Percentiles rank a stretch among this genome's conserved stretches.
Conservation (phyloP, 345 rosid species). For the Salix arbutifolia region DNA sequence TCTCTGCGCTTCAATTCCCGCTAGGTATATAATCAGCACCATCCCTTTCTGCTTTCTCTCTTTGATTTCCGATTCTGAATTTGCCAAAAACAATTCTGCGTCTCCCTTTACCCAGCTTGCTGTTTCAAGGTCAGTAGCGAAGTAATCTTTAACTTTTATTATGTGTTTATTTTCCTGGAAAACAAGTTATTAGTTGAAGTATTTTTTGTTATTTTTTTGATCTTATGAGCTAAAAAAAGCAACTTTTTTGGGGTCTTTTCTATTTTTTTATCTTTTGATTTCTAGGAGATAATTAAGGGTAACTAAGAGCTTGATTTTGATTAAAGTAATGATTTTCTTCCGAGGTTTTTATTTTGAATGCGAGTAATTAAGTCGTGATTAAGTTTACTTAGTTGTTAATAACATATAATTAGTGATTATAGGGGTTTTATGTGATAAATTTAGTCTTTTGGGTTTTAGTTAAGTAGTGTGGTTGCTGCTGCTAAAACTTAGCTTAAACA, state of each 20-base stretch:
- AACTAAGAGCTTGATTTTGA: not conserved
- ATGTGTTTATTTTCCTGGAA: not conserved
- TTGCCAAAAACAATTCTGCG: conserved; percentile 22
- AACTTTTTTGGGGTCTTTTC: conserved; percentile 2
- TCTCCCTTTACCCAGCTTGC: conserved; percentile 32
- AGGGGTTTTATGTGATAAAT: not conserved
- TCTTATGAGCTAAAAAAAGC: conserved; percentile 15
- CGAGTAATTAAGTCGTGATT: conserved; percentile 12
- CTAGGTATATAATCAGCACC: conserved; percentile 40
- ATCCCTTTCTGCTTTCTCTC: conserved; percentile 4
- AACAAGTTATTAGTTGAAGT: not conserved
- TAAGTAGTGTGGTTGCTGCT: not conserved
- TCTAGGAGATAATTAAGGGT: not conserved
- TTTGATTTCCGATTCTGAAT: conserved; percentile 10
- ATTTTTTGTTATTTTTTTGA: conserved; percentile 23
- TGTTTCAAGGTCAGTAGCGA: conserved; percentile 37
- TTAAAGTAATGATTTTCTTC: conserved; percentile 9
- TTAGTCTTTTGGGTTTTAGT: conserved; percentile 4
- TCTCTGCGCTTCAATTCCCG: conserved; percentile 40
- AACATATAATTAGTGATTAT: not conserved
- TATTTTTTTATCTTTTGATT: conserved; percentile 24
- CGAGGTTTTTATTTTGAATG: conserved; percentile 14
- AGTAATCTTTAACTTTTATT: not conserved
- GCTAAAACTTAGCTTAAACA: not conserved
- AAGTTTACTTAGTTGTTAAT: conserved; percentile 12